These are phyloP conservation scores for Lichenothelia convexa DNA, from an alignment of 495 filamentous ascomycete genomes.

Conservation along the genomic window DNA sequence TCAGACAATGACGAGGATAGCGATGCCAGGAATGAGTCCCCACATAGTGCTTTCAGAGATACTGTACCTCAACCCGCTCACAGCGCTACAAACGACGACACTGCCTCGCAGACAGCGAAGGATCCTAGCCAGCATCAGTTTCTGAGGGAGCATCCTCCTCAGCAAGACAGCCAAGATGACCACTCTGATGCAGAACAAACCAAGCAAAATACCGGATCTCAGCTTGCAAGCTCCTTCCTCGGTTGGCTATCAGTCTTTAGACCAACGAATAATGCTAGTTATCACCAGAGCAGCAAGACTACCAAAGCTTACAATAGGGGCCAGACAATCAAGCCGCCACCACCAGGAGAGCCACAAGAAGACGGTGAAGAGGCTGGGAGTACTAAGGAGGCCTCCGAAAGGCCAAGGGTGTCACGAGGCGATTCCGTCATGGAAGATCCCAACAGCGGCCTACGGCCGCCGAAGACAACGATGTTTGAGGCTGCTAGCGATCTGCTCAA, in stretches of 20 bases:
- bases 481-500: constrained; percentile 82
- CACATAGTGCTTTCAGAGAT: constrained; percentile 3
- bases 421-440: constrained; percentile 28
- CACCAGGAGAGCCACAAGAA: neutral
- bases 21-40: constrained; percentile 10
- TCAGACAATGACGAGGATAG: constrained; percentile 12
- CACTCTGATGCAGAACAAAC: constrained; percentile 7
- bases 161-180: constrained; percentile 8
- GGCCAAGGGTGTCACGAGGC: constrained; percentile 23
- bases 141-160: no score
- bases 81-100: constrained; percentile 35
- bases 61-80: constrained; percentile 42
- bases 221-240: neutral
- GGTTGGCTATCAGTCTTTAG: neutral
- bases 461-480: constrained; percentile 84
- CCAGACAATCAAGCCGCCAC: constrained; percentile 13
- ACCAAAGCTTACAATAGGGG: constrained; percentile 17
- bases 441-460: constrained; percentile 43
- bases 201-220: neutral
- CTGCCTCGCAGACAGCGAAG: constrained; percentile 14
- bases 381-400: constrained; percentile 7
- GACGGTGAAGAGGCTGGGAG: neutral
- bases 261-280: neutral
- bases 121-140: constrained; percentile 8
- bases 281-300: neutral